Base-by-base conservation (phyloP, 2,329 filamentous ascomycete genomes). In the Orbilia brochopaga region DNA sequence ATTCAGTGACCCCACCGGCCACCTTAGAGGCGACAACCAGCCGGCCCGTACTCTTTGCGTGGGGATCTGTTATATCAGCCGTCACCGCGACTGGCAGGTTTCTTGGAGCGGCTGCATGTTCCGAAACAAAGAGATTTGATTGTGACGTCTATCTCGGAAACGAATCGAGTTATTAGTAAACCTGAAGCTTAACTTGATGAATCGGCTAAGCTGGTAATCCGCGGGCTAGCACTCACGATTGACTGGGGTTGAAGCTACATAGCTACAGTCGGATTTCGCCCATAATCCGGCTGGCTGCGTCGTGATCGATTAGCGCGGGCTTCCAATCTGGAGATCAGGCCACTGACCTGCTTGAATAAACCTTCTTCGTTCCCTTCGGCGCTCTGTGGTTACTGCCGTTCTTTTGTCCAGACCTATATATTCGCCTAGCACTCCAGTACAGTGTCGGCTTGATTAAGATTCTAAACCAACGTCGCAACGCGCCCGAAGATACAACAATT, bases 301-400 rank as follows among this genome's bases (percentile, higher is more conserved):
- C 30, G 35, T 58, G 52, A 46, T 62, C 21, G 55, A 64, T 65
- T 17, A 50, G 23, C 50, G n/a, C 17, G 21, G 44, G 44, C 55
- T 59, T 40, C 13, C 32, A 35, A n/a, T 64, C 50, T 51, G 19
- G 51, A 53, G 23, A 61, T 72, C 67, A 72, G 67, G 51, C 67
- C 60, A 72, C 60, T 37, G 15, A 17, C 35, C 30, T 10, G 19
- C 54, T 57, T 72, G 65, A 65, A 72, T 61, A 72, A 54, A 48
- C n/a, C 60, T 40, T 55, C 53, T 19, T 35, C 17, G 15, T 53
- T 44, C 30, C 21, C 44, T 61, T 42, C 27, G 32, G 27, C 23
- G 40, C 23, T 53, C 56, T 27, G 50, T 59, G 17, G 15, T 10
- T 44, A 5, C 5, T n/a, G 40, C 5, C n/a, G 13, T n/a, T 8